Conservation (phyloP, 2,329 filamentous ascomycete genomes). For the Endocalyx cinctus region DNA sequence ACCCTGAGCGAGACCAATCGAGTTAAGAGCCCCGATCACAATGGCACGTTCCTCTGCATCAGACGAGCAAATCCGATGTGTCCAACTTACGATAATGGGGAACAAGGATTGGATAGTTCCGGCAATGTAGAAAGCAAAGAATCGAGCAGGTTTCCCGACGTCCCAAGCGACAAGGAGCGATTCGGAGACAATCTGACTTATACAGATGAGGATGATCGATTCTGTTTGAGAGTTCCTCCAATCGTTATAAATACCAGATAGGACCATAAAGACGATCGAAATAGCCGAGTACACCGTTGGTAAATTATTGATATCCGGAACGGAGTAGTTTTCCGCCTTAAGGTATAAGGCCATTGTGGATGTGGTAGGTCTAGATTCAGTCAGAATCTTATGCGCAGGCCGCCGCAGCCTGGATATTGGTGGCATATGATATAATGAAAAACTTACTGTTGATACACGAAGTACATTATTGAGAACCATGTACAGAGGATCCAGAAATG, state of each 20-base stretch:
- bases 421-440: not conserved
- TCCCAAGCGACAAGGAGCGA: conserved; percentile 13
- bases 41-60: conserved; percentile 24
- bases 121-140: conserved; percentile 17
- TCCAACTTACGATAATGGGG: conserved; percentile 19
- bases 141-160: conserved; percentile 10
- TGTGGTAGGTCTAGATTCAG: too few species aligned
- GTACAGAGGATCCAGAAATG: conserved; percentile 16
- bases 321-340: conserved; percentile 4
- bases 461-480: conserved; percentile 18
- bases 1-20: conserved; percentile 16
- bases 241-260: conserved; percentile 15
- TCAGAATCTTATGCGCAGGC: conserved; percentile 5
- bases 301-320: conserved; percentile 9
- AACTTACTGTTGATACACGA: conserved; percentile 7
- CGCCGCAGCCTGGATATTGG: conserved; percentile 9
- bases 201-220: conserved; percentile 11
- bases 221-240: conserved; percentile 13
- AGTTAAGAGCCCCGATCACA: conserved; percentile 17
- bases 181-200: conserved; percentile 13
- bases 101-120: conserved; percentile 15
- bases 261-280: conserved; percentile 17
- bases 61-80: conserved; percentile 19
- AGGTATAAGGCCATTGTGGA: conserved; percentile 8
- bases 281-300: conserved; percentile 11